Evolutionary conservation across 1,139 yeast genomes (phyloP).

Genomic region (Debaryomyces robertsiae): DNA sequence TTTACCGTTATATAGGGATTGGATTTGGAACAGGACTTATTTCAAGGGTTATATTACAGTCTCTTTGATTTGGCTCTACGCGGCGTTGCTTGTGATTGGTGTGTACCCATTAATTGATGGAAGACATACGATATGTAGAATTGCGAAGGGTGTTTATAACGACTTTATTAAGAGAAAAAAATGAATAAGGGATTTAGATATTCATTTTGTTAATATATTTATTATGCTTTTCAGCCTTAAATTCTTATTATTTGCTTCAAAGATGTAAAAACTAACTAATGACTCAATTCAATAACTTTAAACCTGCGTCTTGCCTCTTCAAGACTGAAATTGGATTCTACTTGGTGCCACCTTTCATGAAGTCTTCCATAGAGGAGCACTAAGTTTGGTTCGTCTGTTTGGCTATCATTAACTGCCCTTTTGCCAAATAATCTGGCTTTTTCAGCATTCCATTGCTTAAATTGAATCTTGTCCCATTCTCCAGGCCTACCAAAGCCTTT

Average conservation of each 20-base stretch:
- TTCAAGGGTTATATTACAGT: conserved; percentile 46
- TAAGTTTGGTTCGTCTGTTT: conserved; percentile 42
- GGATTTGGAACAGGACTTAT: conserved; percentile 40
- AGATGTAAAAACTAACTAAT: no score
- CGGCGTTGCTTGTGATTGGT: conserved; percentile 35
- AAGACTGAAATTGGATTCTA: conserved; percentile 18
- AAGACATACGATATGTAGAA: conserved; percentile 26
- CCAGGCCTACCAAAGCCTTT: conserved; percentile 34
- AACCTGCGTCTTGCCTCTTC: conserved; percentile 22
- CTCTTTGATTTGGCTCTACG: conserved; percentile 41
- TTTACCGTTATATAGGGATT: conserved; percentile 47
- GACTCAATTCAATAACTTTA: conserved; percentile 17
- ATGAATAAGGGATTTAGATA: no score
- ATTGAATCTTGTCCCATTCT: conserved; percentile 38
- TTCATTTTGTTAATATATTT: no score
- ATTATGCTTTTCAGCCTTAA: no score
- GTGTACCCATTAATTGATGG: conserved; percentile 42
- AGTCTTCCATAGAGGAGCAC: conserved; percentile 40
- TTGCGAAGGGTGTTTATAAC: conserved; percentile 26
- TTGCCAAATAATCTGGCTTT: conserved; percentile 46
- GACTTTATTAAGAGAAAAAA: conserved; percentile 9
- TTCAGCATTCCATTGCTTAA: conserved; percentile 40
- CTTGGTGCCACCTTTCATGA: conserved; percentile 47
- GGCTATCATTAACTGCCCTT: conserved; percentile 10
- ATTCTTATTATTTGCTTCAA: no score